Evolutionary conservation across 805 yeast species (phyloP), one percentile per base, ranked within the genome.

Genomic region (Blastobotrys mokoenaii): DNA sequence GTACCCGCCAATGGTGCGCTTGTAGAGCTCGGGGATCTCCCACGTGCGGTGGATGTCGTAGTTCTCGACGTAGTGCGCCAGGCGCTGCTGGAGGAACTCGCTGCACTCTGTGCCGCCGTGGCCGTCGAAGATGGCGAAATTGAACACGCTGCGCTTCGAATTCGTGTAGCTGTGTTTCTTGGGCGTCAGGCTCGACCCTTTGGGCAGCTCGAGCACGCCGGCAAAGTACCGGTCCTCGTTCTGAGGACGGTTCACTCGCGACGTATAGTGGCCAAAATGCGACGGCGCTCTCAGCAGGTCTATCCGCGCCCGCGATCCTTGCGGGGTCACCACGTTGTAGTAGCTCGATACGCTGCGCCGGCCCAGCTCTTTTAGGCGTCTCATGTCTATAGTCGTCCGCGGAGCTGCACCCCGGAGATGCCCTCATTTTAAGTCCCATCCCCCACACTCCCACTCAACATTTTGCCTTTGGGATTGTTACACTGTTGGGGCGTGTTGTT

Each of bases 61-160:
- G 32, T 50, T 55, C 51, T 79, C 95, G 59, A 75, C 76, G 55
- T 62, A 71, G 52, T 58, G 60, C 45, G 71, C 79, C 27, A 93
- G 68, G 45, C 78, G 68, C 2, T 70, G 63, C 16, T 71, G 65
- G 10, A 89, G 67, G 56, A 73, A 83, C 18, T 68, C 71, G 39
- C 88, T 72, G 55, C 95, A 85, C 44, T 80, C 80, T 18, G 70
- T 72, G 17, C 96, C 95, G 6, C 97, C 98, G 65, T 93, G 98
- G 8, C 98, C 98, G 65, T 93, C 98, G 62, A 84, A 88, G 1
- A 93, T 73, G 39, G 78, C 77, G 56, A 85, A 80, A 52, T 77
- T 78, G 65, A 90, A 84, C 15, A 80, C 78, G 15, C 42, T 32
- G 50, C 41, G 34, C 39, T 47, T 45, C 48, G 15, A 31, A 36